These are phyloP conservation scores for Globisporangium spinosum DNA, from an alignment of 352 stramenopile genomes.

Conservation along the genomic window DNA sequence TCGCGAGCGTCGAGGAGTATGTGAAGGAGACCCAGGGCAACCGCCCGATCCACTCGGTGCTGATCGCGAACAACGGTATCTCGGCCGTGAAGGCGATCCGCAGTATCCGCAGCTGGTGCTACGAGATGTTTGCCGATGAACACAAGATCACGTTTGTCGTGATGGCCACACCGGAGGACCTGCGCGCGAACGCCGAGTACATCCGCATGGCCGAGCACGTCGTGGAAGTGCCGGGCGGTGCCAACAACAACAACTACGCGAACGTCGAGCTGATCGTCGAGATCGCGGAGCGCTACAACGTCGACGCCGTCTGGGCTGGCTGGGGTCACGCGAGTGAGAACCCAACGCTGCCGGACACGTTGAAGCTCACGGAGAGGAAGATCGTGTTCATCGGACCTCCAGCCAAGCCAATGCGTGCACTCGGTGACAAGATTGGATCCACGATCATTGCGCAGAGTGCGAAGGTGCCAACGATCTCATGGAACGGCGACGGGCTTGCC, in stretches of 20 bases:
- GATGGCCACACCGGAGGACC: conserved; percentile 99
- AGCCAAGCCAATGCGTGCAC: conserved; percentile 96
- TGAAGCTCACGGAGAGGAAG: conserved; percentile 86
- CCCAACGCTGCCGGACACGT: conserved; percentile 93
- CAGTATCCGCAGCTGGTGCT: conserved; percentile 97
- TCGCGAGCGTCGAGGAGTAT: conserved; percentile 91
- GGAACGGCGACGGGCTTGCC: conserved; percentile 96
- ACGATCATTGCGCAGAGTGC: conserved; percentile 99
- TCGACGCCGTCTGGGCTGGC: conserved; percentile 98
- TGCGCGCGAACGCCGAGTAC: conserved; percentile 99
- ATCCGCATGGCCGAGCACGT: conserved; percentile 99
- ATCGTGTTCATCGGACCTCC: conserved; percentile 99
- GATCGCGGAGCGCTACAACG: conserved; percentile 94
- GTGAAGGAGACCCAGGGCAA: conserved; percentile 87
- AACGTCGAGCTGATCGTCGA: conserved; percentile 99
- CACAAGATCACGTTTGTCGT: conserved; percentile 96
- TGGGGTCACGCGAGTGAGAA: conserved; percentile 99
- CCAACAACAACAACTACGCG: conserved; percentile 99
- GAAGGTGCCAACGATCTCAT: conserved; percentile 98
- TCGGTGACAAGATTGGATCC: conserved; percentile 99
- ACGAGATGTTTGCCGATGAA: conserved; percentile 97
- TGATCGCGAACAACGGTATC: conserved; percentile 99
- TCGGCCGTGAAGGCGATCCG: conserved; percentile 99
- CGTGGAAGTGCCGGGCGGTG: conserved; percentile 98
- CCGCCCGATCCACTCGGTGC: conserved; percentile 93